A percentile compares a stretch with the other conserved stretches of the same genome.
phyloP scores from a whole-genome alignment of 2,329 filamentous ascomycete species.

The Microsporum canis region DNA sequence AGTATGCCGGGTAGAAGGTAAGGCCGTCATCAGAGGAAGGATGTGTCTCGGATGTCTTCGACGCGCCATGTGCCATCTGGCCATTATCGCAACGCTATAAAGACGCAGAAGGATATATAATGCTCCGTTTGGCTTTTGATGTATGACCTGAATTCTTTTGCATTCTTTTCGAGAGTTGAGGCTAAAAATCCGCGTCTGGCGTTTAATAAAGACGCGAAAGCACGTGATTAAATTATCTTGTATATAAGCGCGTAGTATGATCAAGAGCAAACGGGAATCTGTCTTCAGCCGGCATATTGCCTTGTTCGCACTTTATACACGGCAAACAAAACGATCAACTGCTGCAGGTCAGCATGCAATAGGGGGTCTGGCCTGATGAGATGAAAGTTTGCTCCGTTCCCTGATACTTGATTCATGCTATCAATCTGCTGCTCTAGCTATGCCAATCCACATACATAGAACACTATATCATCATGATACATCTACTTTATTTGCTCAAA shows the following conservation, averaged over 20 bases:
- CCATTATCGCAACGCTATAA: background rate
- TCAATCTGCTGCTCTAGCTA: background rate
- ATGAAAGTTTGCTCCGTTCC: background rate
- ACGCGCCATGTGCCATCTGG: background rate
- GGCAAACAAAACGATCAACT: background rate
- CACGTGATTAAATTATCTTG: background rate
- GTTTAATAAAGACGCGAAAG: background rate
- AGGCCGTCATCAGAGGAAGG: background rate
- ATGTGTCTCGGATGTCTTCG: background rate
- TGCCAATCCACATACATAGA: background rate
- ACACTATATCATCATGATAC: background rate
- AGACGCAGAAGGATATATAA: background rate
- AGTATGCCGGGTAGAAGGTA: conserved; percentile 47
- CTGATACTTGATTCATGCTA: background rate
- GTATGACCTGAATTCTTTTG: too few species aligned
- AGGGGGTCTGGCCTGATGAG: background rate
- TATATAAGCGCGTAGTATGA: too few species aligned
- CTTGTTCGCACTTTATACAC: background rate
- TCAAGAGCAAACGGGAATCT: background rate
- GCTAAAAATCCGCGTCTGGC: background rate
- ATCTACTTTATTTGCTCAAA: background rate
- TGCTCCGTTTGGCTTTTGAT: too few species aligned
- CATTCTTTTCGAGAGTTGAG: background rate
- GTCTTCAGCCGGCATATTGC: background rate
- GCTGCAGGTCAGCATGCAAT: background rate